Conservation (phyloP, 2,329 filamentous ascomycete species). For the Macrophomina tecta region DNA sequence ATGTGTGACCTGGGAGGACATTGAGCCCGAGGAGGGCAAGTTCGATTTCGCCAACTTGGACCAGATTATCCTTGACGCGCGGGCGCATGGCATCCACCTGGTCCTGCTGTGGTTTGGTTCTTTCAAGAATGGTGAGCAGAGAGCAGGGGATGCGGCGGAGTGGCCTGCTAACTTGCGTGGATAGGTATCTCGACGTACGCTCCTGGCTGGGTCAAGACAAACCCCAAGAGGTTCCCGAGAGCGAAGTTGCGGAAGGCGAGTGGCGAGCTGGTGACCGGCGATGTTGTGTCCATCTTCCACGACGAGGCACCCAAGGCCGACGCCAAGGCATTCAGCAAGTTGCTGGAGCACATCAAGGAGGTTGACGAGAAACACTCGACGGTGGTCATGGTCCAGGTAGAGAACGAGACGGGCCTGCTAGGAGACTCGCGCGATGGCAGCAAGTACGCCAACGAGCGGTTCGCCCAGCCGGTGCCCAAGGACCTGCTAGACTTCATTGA, state of each 20-base stretch:
- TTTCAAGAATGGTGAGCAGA: conserved; percentile 53
- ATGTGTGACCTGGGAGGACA: conserved; percentile 54
- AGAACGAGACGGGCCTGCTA: conserved; percentile 61
- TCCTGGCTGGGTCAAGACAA: conserved; percentile 48
- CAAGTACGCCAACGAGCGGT: conserved; percentile 49
- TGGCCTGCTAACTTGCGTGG: background rate
- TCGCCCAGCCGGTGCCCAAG: conserved; percentile 45
- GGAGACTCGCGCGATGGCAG: conserved; percentile 60
- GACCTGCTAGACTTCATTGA: conserved; percentile 43
- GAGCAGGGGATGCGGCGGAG: conserved; percentile 25
- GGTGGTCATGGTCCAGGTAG: conserved; percentile 64
- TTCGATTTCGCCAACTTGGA: conserved; percentile 54
- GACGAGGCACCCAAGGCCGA: conserved; percentile 45
- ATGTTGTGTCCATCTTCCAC: conserved; percentile 48
- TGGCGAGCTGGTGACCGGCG: conserved; percentile 37
- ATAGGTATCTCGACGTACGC: conserved; percentile 46
- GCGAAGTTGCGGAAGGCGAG: conserved; percentile 37
- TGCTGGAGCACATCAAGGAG: conserved; percentile 50
- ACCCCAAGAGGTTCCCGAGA: conserved; percentile 40
- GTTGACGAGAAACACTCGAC: conserved; percentile 56
- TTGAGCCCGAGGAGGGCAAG: conserved; percentile 52
- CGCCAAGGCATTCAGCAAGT: conserved; percentile 46
- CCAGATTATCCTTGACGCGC: conserved; percentile 46
- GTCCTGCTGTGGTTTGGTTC: conserved; percentile 56
- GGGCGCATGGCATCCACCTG: conserved; percentile 47